Evolutionary conservation across 345 rosid genomes (phyloP).

Genomic region (Syzygium jambos): DNA sequence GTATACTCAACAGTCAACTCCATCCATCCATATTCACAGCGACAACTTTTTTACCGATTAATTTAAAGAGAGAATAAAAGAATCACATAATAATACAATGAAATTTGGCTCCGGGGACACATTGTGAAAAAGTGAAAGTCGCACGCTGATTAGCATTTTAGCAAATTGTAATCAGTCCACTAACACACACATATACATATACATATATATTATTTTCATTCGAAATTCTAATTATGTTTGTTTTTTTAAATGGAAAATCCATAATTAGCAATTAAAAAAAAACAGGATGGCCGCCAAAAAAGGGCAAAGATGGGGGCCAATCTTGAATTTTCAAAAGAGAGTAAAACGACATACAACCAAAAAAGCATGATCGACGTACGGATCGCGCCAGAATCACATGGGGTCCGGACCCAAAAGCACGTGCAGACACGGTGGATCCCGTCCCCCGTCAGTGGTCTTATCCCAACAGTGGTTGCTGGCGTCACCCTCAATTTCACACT

Average conservation of each 20-base stretch:
- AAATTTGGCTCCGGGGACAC: neutral
- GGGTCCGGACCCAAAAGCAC: neutral
- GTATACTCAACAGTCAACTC: no score
- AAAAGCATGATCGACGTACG: neutral
- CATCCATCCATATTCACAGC: neutral
- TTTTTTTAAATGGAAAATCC: neutral
- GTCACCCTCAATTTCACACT: neutral
- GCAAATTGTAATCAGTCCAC: neutral
- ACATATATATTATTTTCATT: neutral
- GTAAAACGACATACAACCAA: neutral
- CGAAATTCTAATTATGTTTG: neutral
- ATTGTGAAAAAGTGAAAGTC: neutral
- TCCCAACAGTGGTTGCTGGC: slow-evolving; percentile 7
- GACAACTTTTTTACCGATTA: rapidly evolving
- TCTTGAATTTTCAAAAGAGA: neutral
- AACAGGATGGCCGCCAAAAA: neutral
- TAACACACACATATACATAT: neutral
- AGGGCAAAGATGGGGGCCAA: neutral
- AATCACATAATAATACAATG: no score
- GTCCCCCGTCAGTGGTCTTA: slow-evolving; percentile 4
- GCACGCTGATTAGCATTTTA: neutral
- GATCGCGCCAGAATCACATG: neutral
- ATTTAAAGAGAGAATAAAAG: neutral
- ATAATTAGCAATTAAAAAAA: neutral
- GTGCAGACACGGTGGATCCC: neutral